Evolutionary conservation across 352 stramenopile species (phyloP).

Genomic region (Phytopythium aichiense): DNA sequence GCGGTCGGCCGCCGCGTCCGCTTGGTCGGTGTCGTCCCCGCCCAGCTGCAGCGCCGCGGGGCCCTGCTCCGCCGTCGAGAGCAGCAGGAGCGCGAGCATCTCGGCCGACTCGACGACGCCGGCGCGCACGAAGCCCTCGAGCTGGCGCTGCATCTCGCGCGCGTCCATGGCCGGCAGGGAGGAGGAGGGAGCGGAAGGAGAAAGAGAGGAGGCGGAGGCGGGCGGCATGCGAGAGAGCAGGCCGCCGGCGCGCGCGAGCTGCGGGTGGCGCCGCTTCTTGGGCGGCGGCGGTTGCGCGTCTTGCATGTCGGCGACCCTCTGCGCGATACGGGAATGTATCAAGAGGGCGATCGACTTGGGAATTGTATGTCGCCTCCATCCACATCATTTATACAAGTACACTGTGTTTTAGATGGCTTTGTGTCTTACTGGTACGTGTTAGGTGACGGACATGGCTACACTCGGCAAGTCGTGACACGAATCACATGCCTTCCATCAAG

Average conservation of each 20-base stretch:
- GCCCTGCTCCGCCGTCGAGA: constrained; percentile 33
- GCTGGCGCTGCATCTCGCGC: constrained; percentile 54
- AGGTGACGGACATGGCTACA: neutral
- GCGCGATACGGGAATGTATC: too few relatives aligned
- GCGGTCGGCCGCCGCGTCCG: constrained; percentile 1
- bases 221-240: constrained; percentile 2
- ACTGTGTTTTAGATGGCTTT: too few relatives aligned
- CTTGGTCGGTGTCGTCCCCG: constrained; percentile 13
- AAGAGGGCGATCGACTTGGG: constrained; percentile 9
- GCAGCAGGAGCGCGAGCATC: constrained; percentile 57
- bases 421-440: neutral
- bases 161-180: constrained; percentile 21
- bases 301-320: constrained; percentile 5
- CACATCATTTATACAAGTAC: too few relatives aligned
- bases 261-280: constrained; percentile 30
- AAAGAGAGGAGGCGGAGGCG: neutral
- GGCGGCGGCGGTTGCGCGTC: constrained; percentile 10
- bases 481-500: neutral
- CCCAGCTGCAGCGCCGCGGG: neutral
- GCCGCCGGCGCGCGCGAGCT: constrained; percentile 8
- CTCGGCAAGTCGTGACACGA: neutral
- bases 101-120: constrained; percentile 55
- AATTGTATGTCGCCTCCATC: neutral
- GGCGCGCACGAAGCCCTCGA: constrained; percentile 44
- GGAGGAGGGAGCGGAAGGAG: neutral